Evolutionary conservation across 371 early-diverging fungal genomes (phyloP).

Genomic region (Saksenaea vasiformis): DNA sequence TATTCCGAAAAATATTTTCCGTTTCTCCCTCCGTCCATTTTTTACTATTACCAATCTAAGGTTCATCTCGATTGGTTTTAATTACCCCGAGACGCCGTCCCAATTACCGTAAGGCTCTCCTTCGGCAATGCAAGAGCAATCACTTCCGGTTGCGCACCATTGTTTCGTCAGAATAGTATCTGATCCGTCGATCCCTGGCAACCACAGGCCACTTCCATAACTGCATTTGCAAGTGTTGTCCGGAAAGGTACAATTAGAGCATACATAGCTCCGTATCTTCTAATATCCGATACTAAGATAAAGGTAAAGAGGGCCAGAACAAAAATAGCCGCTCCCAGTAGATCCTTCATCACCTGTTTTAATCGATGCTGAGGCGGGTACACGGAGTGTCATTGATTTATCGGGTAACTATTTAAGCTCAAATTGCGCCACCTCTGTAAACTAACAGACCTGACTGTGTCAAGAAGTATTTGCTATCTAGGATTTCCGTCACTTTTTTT

Average conservation of each 20-base stretch:
- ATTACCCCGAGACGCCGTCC: slow-evolving; percentile 6
- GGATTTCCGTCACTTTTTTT: not conserved
- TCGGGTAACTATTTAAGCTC: not conserved
- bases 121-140: not conserved
- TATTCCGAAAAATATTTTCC: not conserved
- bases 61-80: slow-evolving; percentile 1
- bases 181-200: slow-evolving; percentile 1
- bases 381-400: not conserved
- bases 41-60: not conserved
- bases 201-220: slow-evolving; percentile 1
- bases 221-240: not conserved
- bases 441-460: not conserved
- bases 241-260: not conserved
- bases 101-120: not conserved
- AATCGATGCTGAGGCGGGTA: not conserved
- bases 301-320: not conserved
- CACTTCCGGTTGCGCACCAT: not conserved
- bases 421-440: not conserved
- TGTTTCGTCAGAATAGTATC: slow-evolving; percentile 5
- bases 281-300: not conserved
- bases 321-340: not conserved
- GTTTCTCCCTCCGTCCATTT: not conserved
- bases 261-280: not conserved
- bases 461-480: not conserved
- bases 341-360: slow-evolving; percentile 1